phyloP scores from a whole-genome alignment of 73 alveolate genomes.

The Diophrys sp. region DNA sequence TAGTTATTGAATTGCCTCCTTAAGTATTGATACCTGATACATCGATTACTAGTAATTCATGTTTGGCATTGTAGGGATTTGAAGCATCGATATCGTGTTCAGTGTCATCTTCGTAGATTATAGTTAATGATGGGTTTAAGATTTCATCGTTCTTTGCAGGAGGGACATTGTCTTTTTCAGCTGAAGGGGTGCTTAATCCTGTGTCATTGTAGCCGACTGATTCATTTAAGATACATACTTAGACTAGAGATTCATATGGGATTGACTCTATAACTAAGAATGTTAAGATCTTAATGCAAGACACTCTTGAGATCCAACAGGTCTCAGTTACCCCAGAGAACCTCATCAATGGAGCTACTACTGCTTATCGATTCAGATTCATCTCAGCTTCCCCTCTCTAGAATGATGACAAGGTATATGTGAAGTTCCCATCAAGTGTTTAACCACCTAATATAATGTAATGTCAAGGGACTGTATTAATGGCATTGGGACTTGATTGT shows the following conservation, averaged over 20 bases:
- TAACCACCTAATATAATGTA: neutral
- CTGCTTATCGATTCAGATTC: neutral
- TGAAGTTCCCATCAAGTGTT: slow-evolving; percentile 17
- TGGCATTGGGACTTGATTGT: slow-evolving; percentile 5
- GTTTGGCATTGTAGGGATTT: slow-evolving; percentile 18
- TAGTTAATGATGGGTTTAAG: slow-evolving; percentile 1
- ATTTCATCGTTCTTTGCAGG: neutral
- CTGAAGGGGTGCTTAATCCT: slow-evolving; percentile 12
- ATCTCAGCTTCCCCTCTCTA: slow-evolving; percentile 11
- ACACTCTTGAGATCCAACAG: neutral
- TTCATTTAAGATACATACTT: slow-evolving; percentile 1
- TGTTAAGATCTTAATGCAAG: slow-evolving; percentile 12
- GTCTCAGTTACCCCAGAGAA: neutral
- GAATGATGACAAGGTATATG: neutral
- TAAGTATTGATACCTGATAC: slow-evolving; percentile 29
- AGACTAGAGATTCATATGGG: slow-evolving; percentile 4
- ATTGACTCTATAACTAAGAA: slow-evolving; percentile 13
- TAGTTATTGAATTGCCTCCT: slow-evolving; percentile 29
- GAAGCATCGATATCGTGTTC: slow-evolving; percentile 39
- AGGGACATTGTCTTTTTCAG: neutral
- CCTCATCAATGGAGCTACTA: slow-evolving; percentile 12
- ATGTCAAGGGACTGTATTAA: neutral
- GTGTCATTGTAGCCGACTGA: slow-evolving; percentile 10
- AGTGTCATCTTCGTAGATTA: neutral
- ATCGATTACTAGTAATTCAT: slow-evolving; percentile 20